Evolutionary conservation across 75 land plant genomes (phyloP).

Genomic region (Cunninghamia lanceolata): DNA sequence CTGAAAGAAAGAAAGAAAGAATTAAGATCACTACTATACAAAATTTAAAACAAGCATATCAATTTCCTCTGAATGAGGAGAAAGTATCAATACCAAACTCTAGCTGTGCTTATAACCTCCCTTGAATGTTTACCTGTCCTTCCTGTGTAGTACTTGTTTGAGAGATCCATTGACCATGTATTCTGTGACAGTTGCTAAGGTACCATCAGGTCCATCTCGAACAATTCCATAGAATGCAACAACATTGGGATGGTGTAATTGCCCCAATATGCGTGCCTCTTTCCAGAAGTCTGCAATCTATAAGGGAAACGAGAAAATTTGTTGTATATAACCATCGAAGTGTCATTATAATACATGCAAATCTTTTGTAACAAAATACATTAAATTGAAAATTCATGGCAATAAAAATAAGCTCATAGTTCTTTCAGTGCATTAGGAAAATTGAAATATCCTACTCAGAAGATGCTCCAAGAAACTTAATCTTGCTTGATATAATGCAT

Average conservation of each 20-base stretch:
- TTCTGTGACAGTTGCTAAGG: conserved; percentile 48
- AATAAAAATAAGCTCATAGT: not conserved
- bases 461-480: not conserved
- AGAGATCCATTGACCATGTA: conserved; percentile 58
- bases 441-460: not conserved
- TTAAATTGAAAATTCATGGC: not conserved
- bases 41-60: not conserved
- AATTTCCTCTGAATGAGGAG: not conserved
- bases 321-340: not conserved
- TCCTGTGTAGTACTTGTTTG: conserved; percentile 37
- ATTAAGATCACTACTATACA: not conserved
- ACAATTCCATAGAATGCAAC: conserved; percentile 54
- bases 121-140: conserved; percentile 34
- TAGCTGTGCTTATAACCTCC: not conserved
- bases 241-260: conserved; percentile 51
- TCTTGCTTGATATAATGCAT: not conserved
- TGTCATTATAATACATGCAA: not conserved
- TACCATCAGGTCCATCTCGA: conserved; percentile 43
- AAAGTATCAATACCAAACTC: not conserved
- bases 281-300: conserved; percentile 42
- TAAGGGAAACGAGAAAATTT: not conserved
- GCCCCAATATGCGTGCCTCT: conserved; percentile 33
- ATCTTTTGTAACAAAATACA: not conserved
- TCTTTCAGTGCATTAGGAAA: not conserved
- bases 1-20: not conserved